Base-by-base conservation (phyloP, 2,329 filamentous ascomycete species). In the Alternaria rosae region DNA sequence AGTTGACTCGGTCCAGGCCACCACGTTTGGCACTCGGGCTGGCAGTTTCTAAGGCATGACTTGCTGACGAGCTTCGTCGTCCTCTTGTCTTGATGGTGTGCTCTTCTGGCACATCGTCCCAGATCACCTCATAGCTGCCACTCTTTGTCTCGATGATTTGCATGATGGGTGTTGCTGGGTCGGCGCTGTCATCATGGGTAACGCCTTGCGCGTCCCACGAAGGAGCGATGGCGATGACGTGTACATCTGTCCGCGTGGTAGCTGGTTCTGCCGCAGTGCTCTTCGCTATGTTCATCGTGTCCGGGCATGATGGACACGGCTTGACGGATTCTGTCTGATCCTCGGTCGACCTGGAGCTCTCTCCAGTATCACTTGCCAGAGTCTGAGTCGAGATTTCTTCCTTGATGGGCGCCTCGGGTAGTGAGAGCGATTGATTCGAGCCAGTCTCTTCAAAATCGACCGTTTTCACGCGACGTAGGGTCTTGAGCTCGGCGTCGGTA, bases 201-300 rank as follows among this genome's bases (percentile, higher is more conserved):
- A 32, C 11, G 6, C 58, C 56, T 2, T 53, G 57, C 3, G 48
- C 21, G 21, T 21, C 54, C 64, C 58, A 64, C 2, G 67, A 65
- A 6, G 73, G 73, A 15, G 74, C 57, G 32, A 74, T 68, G 4
- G 75, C 69, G 30, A 79, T 66, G 20, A 78, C 71, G 56, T 79
- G 77, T 4, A 79, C 76, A 59, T 77, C 76, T 1, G 78, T 75
- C 5, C 70, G 65, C 6, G 77, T 79, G 7, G 73, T 57, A 6
- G 74, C 76, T 21, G 75, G 64, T 30, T 70, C 67, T 20, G 75
- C 77, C 21, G 57, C 59, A 21, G 32, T 65, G 43, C 75, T 68
- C 54, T 74, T 79, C 8, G 45, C 47, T 20, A 35, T 50, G 21
- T 26, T 17, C 10, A 61, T 60, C 6, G 61, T 61, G 13, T 56